These are phyloP conservation scores for Coriaria nepalensis DNA, from an alignment of 306 rosid genomes.

Conservation along the genomic window DNA sequence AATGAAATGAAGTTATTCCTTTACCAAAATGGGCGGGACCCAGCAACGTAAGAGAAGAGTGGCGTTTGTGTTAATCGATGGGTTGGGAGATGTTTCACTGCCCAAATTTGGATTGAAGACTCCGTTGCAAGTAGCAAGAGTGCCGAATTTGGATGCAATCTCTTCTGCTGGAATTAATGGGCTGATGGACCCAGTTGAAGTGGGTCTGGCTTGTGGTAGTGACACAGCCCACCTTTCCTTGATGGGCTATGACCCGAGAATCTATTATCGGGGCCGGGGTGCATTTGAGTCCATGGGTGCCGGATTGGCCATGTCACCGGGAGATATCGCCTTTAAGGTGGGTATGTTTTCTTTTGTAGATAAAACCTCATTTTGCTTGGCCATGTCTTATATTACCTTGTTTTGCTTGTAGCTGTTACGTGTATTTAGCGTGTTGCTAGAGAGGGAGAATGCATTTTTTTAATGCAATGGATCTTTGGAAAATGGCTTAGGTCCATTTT, in stretches of 20 bases:
- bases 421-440: too few species aligned
- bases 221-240: slow-evolving; percentile 97
- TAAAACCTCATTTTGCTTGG: background rate
- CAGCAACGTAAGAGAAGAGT: slow-evolving; percentile 67
- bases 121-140: slow-evolving; percentile 77
- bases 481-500: too few species aligned
- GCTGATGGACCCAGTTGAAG: slow-evolving; percentile 95
- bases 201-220: slow-evolving; percentile 94
- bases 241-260: slow-evolving; percentile 78
- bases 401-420: too few species aligned
- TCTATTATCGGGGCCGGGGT: slow-evolving; percentile 88
- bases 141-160: slow-evolving; percentile 69
- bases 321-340: slow-evolving; percentile 95
- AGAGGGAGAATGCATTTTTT: too few species aligned
- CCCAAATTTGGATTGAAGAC: slow-evolving; percentile 69
- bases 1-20: background rate
- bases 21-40: slow-evolving; percentile 31
- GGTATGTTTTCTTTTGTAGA: slow-evolving; percentile 7
- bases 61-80: slow-evolving; percentile 91
- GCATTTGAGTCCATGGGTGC: slow-evolving; percentile 99
- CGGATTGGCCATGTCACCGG: slow-evolving; percentile 96
- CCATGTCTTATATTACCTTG: too few species aligned
- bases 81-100: slow-evolving; percentile 82
- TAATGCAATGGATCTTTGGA: too few species aligned
- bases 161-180: slow-evolving; percentile 91